Conservation (phyloP, 2,329 filamentous ascomycete genomes). For the Aspergillus caelatus region DNA sequence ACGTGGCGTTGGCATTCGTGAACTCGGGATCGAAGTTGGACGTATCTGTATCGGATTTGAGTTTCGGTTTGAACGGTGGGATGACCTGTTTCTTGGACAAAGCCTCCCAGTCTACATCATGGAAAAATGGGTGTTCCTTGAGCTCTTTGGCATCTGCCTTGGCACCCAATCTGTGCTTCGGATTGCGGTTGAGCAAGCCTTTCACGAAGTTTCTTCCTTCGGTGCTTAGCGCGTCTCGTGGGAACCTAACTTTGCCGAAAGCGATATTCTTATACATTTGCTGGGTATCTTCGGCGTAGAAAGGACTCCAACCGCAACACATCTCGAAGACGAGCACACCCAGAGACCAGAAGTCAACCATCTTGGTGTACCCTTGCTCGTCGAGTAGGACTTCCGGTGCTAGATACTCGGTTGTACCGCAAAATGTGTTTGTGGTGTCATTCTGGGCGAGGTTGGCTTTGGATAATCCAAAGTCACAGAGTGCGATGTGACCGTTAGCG, state of each 20-base stretch:
- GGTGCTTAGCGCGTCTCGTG: conserved; percentile 87
- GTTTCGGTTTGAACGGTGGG: conserved; percentile 95
- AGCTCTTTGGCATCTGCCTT: conserved; percentile 90
- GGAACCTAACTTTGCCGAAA: conserved; percentile 97
- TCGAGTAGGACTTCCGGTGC: conserved; percentile 94
- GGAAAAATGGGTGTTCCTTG: conserved; percentile 92
- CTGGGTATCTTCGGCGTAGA: conserved; percentile 98
- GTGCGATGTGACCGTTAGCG: conserved; percentile 94
- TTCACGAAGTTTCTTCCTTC: conserved; percentile 98
- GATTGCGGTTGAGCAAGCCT: conserved; percentile 93
- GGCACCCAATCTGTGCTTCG: conserved; percentile 89
- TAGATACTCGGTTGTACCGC: conserved; percentile 95
- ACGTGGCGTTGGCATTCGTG: conserved; percentile 83
- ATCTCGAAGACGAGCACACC: conserved; percentile 98
- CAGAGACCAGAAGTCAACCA: conserved; percentile 99
- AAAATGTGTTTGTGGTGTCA: conserved; percentile 98
- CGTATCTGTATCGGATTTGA: conserved; percentile 93
- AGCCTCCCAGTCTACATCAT: conserved; percentile 88
- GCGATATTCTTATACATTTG: conserved; percentile 99
- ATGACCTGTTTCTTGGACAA: conserved; percentile 88
- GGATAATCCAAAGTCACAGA: conserved; percentile 96
- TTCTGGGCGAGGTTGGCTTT: conserved; percentile 98
- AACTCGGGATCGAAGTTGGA: conserved; percentile 99
- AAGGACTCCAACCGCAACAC: conserved; percentile 99
- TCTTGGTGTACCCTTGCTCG: conserved; percentile 97